Percentiles rank a stretch among this genome's conserved stretches.
Conservation (phyloP, 305 asterid species). For the Plantago coronopus region DNA sequence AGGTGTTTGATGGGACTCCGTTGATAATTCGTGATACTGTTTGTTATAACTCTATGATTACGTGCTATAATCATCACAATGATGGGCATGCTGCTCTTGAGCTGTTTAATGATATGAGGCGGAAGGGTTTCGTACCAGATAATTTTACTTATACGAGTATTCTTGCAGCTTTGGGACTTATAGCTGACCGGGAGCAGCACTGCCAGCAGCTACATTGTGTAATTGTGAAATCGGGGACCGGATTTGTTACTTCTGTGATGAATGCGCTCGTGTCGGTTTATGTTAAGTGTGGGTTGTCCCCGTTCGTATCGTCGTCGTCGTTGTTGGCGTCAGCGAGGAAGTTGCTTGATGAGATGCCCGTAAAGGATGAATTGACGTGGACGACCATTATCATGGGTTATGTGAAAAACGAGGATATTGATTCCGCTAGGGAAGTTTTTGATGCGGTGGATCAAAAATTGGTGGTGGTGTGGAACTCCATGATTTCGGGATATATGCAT, state of each 20-base stretch:
- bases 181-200: slow-evolving; percentile 61
- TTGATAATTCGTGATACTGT: slow-evolving; percentile 60
- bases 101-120: slow-evolving; percentile 59
- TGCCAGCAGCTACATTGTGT: slow-evolving; percentile 73
- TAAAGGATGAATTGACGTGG: slow-evolving; percentile 74
- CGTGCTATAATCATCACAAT: slow-evolving; percentile 58
- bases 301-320: slow-evolving; percentile 34
- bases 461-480: slow-evolving; percentile 87
- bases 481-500: slow-evolving; percentile 83
- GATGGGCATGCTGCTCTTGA: slow-evolving; percentile 66
- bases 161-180: slow-evolving; percentile 52
- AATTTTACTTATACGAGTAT: slow-evolving; percentile 64
- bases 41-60: slow-evolving; percentile 74
- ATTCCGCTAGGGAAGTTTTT: slow-evolving; percentile 62
- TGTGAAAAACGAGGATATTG: slow-evolving; percentile 65
- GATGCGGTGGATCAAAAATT: slow-evolving; percentile 69
- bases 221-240: slow-evolving; percentile 62
- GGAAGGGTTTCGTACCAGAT: slow-evolving; percentile 48
- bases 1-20: slow-evolving; percentile 51
- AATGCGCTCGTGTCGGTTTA: slow-evolving; percentile 74
- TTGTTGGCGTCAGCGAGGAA: slow-evolving; percentile 61
- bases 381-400: slow-evolving; percentile 84
- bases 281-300: slow-evolving; percentile 71
- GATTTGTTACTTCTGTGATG: slow-evolving; percentile 51
- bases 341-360: slow-evolving; percentile 66